Evolutionary conservation across 768 basidiomycete genomes (phyloP).

Genomic region (Tulasnella sp.): DNA sequence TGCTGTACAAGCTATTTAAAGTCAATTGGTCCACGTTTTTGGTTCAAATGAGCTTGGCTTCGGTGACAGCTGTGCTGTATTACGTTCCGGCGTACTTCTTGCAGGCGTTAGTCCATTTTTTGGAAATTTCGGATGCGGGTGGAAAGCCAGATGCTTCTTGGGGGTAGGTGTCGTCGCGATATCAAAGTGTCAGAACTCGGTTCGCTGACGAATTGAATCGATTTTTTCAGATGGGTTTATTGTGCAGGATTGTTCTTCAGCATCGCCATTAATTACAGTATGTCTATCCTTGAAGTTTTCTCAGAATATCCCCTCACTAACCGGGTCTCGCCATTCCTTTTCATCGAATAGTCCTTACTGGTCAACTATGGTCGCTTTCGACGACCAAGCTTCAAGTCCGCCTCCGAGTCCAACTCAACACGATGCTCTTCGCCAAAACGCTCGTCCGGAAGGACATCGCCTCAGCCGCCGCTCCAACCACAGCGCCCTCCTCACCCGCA

Average conservation of each 20-base stretch:
- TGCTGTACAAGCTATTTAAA: constrained; percentile 57
- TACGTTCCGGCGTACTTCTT: constrained; percentile 51
- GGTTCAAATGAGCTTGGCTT: constrained; percentile 49
- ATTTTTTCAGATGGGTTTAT: constrained; percentile 40
- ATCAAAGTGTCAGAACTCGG: not conserved
- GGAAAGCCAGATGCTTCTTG: constrained; percentile 28
- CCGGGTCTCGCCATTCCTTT: too few relatives aligned
- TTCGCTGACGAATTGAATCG: constrained; percentile 23
- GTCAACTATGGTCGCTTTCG: constrained; percentile 57
- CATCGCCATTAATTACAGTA: constrained; percentile 45
- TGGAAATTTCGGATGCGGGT: constrained; percentile 37
- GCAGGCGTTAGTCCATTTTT: constrained; percentile 37
- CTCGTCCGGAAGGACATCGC: constrained; percentile 81
- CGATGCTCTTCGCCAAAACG: constrained; percentile 80
- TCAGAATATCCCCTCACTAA: not conserved
- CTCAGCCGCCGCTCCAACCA: constrained; percentile 43
- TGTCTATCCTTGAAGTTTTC: constrained; percentile 29
- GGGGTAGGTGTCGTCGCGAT: constrained; percentile 16
- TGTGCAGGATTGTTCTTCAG: constrained; percentile 47
- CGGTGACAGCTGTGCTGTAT: constrained; percentile 56
- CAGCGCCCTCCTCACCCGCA: not conserved
- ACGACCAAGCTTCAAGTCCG: constrained; percentile 67
- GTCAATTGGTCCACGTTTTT: constrained; percentile 49
- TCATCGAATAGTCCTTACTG: constrained; percentile 46
- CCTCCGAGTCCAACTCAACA: constrained; percentile 71